Base-by-base conservation (phyloP, 116 monocot genomes). In the Iris pallida region DNA sequence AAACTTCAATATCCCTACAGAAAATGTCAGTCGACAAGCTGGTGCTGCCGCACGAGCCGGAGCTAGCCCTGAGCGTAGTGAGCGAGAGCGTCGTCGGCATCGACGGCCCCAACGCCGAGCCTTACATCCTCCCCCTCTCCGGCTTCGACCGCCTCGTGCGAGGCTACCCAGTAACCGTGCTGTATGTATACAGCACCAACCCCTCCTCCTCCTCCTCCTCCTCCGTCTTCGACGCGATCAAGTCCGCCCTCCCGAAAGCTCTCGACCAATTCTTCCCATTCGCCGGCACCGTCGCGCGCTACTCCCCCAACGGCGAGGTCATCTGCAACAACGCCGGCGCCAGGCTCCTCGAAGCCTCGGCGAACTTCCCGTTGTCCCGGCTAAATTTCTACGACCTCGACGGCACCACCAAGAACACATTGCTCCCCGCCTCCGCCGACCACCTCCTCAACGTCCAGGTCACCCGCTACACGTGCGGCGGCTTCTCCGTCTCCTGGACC, bases 321-420 rank as follows among this genome's bases (percentile, higher is more conserved):
- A 55, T 70, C 15, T 77, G 76, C 70, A 62, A 70, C 70, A 70
- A 76, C 57, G 16, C 64, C 43, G 76, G 76, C 4, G 57, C 8
- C 18, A n/a, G 64, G 42, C 40, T 76, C 42, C 12, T 70, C 8
- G 70, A 55, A 40, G 76, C 70, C 46, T 47, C 45, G 6, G 64
- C 70, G 0, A 47, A 46, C 47, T n/a, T n/a, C n/a, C 1, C 70
- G 0, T 18, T 76, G 5, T 4, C 41, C 2, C 10, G 6, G 6
- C 69, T 70, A 0, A 64, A 70, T n/a, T 64, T 62, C 41, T 14
- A 64, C 9, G 4, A n/a, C 5, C 20, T 53, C 8, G 14, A 8
- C n/a, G 5, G 42, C 46, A 64, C 47, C 16, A 46, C 47, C 17
- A 64, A 64, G 47, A 16, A 48, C 9, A 18, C 6, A 20, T 12